Conservation (phyloP, 2,329 filamentous ascomycete genomes). For the Penicillium thymicola region DNA sequence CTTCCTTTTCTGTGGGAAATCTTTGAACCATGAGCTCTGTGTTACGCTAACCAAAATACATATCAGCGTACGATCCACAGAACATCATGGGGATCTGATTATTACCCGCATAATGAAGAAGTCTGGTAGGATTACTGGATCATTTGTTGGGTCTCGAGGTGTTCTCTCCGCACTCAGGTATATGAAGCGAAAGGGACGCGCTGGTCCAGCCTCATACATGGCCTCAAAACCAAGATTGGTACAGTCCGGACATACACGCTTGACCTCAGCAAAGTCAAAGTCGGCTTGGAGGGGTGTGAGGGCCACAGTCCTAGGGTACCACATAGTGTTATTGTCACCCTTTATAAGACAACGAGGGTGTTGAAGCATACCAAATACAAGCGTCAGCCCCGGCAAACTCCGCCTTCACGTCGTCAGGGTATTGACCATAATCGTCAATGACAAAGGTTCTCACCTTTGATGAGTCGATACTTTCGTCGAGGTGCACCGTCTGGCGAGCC, state of each 20-base stretch:
- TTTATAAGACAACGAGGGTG: neutral
- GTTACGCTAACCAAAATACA: neutral
- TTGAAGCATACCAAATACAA: conserved; percentile 37
- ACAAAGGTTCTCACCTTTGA: conserved; percentile 34
- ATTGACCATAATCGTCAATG: conserved; percentile 32
- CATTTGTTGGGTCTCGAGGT: conserved; percentile 48
- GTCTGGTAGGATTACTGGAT: conserved; percentile 17
- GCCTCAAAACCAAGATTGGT: conserved; percentile 37
- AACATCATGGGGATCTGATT: accelerated
- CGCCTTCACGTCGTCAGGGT: conserved; percentile 30
- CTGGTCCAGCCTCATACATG: conserved; percentile 29
- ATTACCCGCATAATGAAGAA: conserved; percentile 16
- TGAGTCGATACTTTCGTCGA: neutral
- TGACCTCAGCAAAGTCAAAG: conserved; percentile 37
- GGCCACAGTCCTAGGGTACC: conserved; percentile 7
- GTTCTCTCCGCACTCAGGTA: conserved; percentile 49
- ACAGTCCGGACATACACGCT: conserved; percentile 43
- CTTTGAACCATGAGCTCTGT: conserved; percentile 10
- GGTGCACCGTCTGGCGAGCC: conserved; percentile 2
- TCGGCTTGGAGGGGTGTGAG: conserved; percentile 31
- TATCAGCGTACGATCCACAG: neutral
- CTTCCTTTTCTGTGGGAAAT: neutral
- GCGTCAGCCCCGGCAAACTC: conserved; percentile 33
- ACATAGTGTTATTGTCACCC: neutral
- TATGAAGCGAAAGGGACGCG: conserved; percentile 45